Base-by-base conservation (phyloP, 2,329 filamentous ascomycete species). In the Lomentospora prolificans region DNA sequence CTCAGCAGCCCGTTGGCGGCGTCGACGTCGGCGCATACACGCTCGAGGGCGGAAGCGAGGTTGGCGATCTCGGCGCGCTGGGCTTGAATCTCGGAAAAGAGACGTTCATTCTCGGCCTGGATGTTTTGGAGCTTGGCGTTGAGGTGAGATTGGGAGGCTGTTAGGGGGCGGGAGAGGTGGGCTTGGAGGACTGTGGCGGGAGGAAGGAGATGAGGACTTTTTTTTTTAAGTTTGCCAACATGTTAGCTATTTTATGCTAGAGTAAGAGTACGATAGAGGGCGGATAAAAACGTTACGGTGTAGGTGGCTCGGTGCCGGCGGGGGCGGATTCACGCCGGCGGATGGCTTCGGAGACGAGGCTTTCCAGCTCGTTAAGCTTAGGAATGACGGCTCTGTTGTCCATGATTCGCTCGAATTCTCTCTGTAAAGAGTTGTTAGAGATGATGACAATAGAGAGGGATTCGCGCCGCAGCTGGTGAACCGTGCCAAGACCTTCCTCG, bases 281-380 rank as follows among this genome's bases (percentile, higher is more conserved):
- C 3, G 24, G 8, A n/a, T 17, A 22, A 2, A 30, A 53, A 9
- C 36, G 30, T 25, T 14, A 78, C 77, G 77, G 75, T 39, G 71
- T 68, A 4, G 76, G 75, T n/a, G 67, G 59, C 25, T 63, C 56
- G 2, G 61, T 58, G 5, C 62, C 64, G 55, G 53, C 55, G 55
- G 53, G 60, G 58, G 39, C 65, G 25, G 69, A 65, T 44, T 66
- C 62, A 51, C 70, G 65, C 57, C 74, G 66, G 55, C 61, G 60
- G 51, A 67, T 69, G 4, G 81, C 82, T 54, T 80, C 78, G 56
- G 66, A 70, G 52, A 82, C 72, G 12, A 85, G 70, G 25, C 61
- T 68, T 63, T 85, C 82, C 5, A 85, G 72, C 64, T 79, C 75
- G 64, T 85, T 85, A 8, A 85, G 71, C 58, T 76, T 76, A 39